Conservation (phyloP, 768 basidiomycete genomes). For the Paxillus involutus region DNA sequence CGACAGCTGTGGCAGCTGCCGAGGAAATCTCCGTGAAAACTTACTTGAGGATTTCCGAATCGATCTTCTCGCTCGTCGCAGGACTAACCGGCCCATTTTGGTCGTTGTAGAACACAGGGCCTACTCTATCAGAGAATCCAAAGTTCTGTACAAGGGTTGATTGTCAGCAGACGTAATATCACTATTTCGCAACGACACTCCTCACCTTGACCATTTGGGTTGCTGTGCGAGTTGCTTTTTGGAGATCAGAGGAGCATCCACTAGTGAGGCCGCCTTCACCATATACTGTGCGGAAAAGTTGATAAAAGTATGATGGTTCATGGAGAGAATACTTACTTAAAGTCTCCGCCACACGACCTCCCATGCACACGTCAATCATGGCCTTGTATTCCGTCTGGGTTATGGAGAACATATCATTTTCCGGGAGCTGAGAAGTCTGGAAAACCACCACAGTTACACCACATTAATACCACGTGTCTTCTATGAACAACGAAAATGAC, state of each 20-base stretch:
- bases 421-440: slow-evolving; percentile 76
- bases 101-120: slow-evolving; percentile 81
- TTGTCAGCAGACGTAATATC: not conserved
- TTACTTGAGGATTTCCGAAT: slow-evolving; percentile 81
- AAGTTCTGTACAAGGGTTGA: slow-evolving; percentile 47
- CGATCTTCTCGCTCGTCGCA: slow-evolving; percentile 79
- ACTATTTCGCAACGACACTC: not conserved
- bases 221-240: slow-evolving; percentile 76
- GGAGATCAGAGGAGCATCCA: slow-evolving; percentile 88
- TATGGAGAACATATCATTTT: slow-evolving; percentile 72
- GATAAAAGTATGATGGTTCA: slow-evolving; percentile 6
- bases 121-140: slow-evolving; percentile 77
- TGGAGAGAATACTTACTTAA: slow-evolving; percentile 51
- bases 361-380: slow-evolving; percentile 88
- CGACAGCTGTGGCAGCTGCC: not conserved
- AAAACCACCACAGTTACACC: slow-evolving; percentile 13
- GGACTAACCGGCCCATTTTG: slow-evolving; percentile 71
- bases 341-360: slow-evolving; percentile 94
- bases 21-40: slow-evolving; percentile 25
- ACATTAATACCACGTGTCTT: not conserved
- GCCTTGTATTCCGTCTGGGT: slow-evolving; percentile 76
- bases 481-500: slow-evolving; percentile 26
- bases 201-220: slow-evolving; percentile 86
- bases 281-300: slow-evolving; percentile 55
- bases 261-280: slow-evolving; percentile 87